A percentile compares a stretch with the other conserved stretches of the same genome.
Evolutionary conservation across 2,329 filamentous ascomycete species (phyloP).

Genomic region (Lecanicillium sp.): DNA sequence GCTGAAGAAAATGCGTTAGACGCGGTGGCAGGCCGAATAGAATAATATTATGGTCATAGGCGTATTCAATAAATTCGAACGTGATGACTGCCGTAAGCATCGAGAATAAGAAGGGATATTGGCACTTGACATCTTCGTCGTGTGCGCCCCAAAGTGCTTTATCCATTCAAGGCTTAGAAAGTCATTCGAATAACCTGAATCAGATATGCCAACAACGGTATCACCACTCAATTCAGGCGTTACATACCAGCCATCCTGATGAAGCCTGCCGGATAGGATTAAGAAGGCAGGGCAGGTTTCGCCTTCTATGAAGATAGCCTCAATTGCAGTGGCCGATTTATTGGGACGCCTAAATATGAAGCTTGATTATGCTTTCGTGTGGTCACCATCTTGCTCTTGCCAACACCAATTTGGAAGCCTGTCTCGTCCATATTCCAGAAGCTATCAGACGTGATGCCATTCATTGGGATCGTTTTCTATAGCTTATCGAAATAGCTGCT

Average conservation of each 20-base stretch:
- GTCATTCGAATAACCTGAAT: conserved; percentile 1
- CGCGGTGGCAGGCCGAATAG: neutral
- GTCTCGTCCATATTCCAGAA: conserved; percentile 11
- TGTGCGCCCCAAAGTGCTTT: conserved; percentile 1
- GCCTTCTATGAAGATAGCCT: conserved; percentile 3
- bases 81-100: conserved; percentile 1
- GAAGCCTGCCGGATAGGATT: conserved; percentile 4
- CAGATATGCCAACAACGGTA: neutral
- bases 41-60: conserved; percentile 1
- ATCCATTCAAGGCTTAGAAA: conserved; percentile 1
- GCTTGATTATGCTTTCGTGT: conserved; percentile 5
- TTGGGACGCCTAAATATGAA: conserved; percentile 3
- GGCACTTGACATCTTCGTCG: neutral
- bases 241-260: neutral
- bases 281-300: conserved; percentile 4
- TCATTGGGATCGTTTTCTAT: neutral
- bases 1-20: neutral
- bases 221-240: neutral
- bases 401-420: conserved; percentile 15
- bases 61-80: conserved; percentile 1
- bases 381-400: conserved; percentile 4
- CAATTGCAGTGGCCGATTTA: conserved; percentile 7
- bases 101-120: conserved; percentile 3
- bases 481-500: conserved; percentile 6
- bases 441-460: conserved; percentile 7